Percentiles rank a stretch among this genome's conserved stretches.
Evolutionary conservation across 2,329 filamentous ascomycete genomes (phyloP).

Genomic region (Colletotrichum cereale): DNA sequence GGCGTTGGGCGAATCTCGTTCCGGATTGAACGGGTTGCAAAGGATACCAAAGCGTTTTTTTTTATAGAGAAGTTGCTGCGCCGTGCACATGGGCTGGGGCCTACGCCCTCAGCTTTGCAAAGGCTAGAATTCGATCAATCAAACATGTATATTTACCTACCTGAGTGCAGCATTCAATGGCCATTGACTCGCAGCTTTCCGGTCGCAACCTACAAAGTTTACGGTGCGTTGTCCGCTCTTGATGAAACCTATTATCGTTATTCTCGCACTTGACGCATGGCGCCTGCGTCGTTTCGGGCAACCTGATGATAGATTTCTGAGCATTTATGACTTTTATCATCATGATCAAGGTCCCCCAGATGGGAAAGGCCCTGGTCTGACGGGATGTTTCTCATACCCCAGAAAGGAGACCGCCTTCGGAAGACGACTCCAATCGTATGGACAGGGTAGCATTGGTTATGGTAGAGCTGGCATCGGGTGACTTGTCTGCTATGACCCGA

Average conservation of each 20-base stretch:
- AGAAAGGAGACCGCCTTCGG: too few species aligned
- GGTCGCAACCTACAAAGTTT: neutral
- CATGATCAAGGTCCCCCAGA: too few species aligned
- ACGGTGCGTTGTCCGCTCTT: neutral
- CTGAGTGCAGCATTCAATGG: neutral
- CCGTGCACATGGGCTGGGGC: neutral
- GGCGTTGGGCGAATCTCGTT: constrained; percentile 35
- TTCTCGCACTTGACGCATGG: neutral
- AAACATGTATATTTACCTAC: neutral
- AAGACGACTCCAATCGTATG: too few species aligned
- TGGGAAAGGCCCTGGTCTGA: too few species aligned
- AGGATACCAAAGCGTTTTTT: constrained; percentile 39
- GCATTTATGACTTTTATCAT: too few species aligned
- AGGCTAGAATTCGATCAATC: neutral
- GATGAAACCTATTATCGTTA: neutral
- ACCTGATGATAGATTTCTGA: too few species aligned
- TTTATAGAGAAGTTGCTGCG: constrained; percentile 22
- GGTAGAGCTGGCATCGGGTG: neutral
- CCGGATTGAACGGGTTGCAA: constrained; percentile 26
- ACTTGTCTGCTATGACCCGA: neutral
- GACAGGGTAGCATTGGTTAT: neutral
- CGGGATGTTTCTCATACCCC: too few species aligned
- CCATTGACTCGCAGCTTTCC: neutral
- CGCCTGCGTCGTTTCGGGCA: neutral
- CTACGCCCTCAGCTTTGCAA: neutral